Conservation (phyloP, 306 rosid genomes). For the Prunus mira region DNA sequence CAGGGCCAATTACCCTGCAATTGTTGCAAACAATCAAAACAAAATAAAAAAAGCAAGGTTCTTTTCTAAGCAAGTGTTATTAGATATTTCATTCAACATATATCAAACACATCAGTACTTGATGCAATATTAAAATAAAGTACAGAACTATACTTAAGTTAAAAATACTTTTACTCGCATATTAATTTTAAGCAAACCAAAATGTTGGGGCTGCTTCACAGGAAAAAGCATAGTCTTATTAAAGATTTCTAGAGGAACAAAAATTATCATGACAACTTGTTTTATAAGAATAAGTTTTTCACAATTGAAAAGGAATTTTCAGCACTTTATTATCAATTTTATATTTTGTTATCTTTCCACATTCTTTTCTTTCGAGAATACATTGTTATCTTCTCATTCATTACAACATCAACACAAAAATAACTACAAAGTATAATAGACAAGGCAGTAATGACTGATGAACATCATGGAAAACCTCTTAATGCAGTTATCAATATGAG, state of each 20-base stretch:
- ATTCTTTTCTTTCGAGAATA: background rate
- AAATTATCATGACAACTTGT: background rate
- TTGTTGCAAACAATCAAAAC: conserved; percentile 21
- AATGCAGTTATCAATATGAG: background rate
- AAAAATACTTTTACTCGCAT: background rate
- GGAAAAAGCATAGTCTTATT: background rate
- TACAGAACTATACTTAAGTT: background rate
- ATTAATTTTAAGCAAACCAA: background rate
- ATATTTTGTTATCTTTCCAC: background rate
- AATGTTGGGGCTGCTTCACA: background rate
- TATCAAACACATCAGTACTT: background rate
- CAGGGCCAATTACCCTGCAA: conserved; percentile 79
- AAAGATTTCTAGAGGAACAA: background rate
- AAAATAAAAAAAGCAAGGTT: background rate
- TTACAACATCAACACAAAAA: background rate
- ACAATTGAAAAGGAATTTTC: background rate
- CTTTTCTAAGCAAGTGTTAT: background rate
- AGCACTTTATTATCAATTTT: background rate
- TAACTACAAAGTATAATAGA: background rate
- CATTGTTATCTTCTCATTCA: background rate
- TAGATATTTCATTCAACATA: background rate
- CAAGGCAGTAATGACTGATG: background rate
- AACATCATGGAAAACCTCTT: background rate
- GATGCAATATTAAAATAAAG: background rate
- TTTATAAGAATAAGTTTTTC: background rate